A percentile compares a stretch with the other conserved stretches of the same genome.
Conservation (phyloP, 768 basidiomycete genomes). For the Piloderma croceum region DNA sequence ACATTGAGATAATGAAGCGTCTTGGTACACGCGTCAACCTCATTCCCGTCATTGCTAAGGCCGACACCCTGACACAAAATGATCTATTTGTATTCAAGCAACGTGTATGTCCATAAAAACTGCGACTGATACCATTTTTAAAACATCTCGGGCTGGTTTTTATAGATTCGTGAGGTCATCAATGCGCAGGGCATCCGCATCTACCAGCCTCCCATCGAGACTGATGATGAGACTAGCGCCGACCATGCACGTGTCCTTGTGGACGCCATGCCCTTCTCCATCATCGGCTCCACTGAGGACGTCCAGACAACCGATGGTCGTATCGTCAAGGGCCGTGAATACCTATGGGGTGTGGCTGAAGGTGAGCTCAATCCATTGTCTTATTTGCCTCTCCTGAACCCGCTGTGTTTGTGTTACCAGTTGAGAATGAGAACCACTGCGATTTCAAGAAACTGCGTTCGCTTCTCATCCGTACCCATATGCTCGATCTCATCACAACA, state of each 20-base stretch:
- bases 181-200: conserved; percentile 89
- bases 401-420: conserved; percentile 32
- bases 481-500: conserved; percentile 95
- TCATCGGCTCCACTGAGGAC: conserved; percentile 95
- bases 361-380: conserved; percentile 39
- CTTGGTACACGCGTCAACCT: conserved; percentile 97
- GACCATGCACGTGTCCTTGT: conserved; percentile 84
- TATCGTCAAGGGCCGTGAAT: conserved; percentile 93
- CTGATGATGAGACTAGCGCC: conserved; percentile 78
- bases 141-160: conserved; percentile 7
- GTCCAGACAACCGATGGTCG: conserved; percentile 89
- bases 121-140: no score
- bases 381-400: not conserved
- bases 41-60: conserved; percentile 96
- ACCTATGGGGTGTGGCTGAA: conserved; percentile 99
- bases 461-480: conserved; percentile 93
- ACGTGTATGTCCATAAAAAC: conserved; percentile 49
- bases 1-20: conserved; percentile 99
- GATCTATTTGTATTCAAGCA: conserved; percentile 91
- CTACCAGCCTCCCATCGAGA: conserved; percentile 89
- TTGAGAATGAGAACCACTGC: conserved; percentile 99
- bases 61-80: conserved; percentile 93
- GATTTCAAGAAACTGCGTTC: conserved; percentile 98
- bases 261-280: conserved; percentile 97
- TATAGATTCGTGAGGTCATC: conserved; percentile 83